phyloP scores from a whole-genome alignment of 495 filamentous ascomycete genomes.

The Penicillium salamii region DNA sequence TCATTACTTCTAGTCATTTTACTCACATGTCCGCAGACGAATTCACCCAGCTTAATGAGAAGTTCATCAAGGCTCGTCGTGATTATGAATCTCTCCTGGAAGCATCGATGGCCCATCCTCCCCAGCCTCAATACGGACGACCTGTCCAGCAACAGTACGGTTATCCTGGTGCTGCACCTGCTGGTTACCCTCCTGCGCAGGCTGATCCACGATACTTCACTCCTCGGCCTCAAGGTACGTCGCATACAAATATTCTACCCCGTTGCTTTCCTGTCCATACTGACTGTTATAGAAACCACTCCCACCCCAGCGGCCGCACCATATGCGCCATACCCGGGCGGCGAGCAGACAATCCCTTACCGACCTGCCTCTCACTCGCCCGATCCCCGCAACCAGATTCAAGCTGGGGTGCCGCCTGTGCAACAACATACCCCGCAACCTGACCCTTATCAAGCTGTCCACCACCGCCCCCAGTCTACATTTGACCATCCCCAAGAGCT shows the following conservation, averaged over 20 bases:
- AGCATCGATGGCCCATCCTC: slow-evolving; percentile 86
- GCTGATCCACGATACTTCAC: slow-evolving; percentile 72
- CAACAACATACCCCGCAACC: slow-evolving; percentile 37
- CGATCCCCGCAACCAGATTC: slow-evolving; percentile 42
- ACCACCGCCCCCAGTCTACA: slow-evolving; percentile 65
- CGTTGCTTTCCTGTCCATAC: too few species aligned
- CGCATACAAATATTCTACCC: too few species aligned
- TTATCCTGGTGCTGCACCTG: slow-evolving; percentile 54
- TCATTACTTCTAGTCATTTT: background rate
- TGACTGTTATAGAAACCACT: slow-evolving; percentile 26
- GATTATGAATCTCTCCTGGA: slow-evolving; percentile 97
- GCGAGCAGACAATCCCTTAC: slow-evolving; percentile 35
- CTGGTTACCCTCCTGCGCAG: slow-evolving; percentile 49
- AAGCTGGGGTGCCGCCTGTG: slow-evolving; percentile 29
- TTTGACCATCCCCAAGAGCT: slow-evolving; percentile 80
- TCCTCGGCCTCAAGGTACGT: slow-evolving; percentile 52
- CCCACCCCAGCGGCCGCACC: slow-evolving; percentile 24
- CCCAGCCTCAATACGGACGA: slow-evolving; percentile 69
- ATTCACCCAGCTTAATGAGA: slow-evolving; percentile 96
- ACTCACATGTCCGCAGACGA: slow-evolving; percentile 62
- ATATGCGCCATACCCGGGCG: slow-evolving; percentile 29
- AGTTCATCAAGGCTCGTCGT: slow-evolving; percentile 96
- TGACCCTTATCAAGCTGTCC: slow-evolving; percentile 40
- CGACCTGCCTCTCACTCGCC: slow-evolving; percentile 42
- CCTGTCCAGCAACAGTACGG: slow-evolving; percentile 60